Percentiles rank a stretch among this genome's conserved stretches.
Evolutionary conservation across 78 protist genomes (phyloP).

Genomic region (Andalucia godoyi): DNA sequence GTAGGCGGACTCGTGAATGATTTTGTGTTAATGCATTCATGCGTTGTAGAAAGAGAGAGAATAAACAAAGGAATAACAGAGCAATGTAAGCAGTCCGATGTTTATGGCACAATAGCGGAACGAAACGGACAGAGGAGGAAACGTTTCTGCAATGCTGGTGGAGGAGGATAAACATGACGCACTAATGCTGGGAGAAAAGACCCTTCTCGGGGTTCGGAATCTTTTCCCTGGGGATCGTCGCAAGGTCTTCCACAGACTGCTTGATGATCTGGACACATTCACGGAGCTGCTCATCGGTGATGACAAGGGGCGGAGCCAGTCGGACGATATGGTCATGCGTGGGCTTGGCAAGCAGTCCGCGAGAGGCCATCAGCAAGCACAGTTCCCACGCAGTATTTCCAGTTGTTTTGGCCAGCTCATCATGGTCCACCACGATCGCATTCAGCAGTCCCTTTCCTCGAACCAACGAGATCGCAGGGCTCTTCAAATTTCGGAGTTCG

Average conservation of each 20-base stretch:
- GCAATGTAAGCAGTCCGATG: too few species aligned
- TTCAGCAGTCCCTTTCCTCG: conserved; percentile 49
- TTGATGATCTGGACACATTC: conserved; percentile 45
- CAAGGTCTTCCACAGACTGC: conserved; percentile 3
- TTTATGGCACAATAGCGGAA: too few species aligned
- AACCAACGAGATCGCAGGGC: not conserved
- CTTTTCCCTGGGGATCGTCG: too few species aligned
- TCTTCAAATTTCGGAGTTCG: not conserved
- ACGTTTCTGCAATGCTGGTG: too few species aligned
- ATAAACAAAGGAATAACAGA: too few species aligned
- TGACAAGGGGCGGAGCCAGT: conserved; percentile 86
- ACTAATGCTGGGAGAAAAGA: too few species aligned
- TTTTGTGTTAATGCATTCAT: too few species aligned
- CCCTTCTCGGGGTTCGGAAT: too few species aligned
- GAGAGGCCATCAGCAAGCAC: conserved; percentile 18
- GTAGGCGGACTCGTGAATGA: too few species aligned
- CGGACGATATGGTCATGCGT: conserved; percentile 90
- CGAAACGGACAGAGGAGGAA: too few species aligned
- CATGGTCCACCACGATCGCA: conserved; percentile 66
- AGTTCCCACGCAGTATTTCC: not conserved
- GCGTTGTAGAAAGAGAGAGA: too few species aligned
- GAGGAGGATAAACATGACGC: too few species aligned
- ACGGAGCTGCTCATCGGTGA: conserved; percentile 46
- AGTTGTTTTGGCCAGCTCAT: not conserved
- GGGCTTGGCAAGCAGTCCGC: conserved; percentile 91